These are phyloP conservation scores for Taxillus chinensis DNA, from an alignment of 164 flowering plant species.

Conservation along the genomic window DNA sequence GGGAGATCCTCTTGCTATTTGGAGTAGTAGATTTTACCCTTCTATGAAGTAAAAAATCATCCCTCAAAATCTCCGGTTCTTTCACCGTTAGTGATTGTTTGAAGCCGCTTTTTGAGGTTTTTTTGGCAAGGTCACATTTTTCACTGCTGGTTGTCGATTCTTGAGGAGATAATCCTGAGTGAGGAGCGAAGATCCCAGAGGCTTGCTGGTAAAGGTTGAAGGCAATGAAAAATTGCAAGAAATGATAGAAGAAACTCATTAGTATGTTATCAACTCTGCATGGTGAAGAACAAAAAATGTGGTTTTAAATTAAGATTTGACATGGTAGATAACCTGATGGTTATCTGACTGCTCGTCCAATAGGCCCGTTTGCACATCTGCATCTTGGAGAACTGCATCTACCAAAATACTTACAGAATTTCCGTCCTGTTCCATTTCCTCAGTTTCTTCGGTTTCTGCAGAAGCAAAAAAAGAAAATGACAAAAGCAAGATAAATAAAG, in stretches of 20 bases:
- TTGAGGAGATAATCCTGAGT: conserved; percentile 9
- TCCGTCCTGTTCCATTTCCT: conserved; percentile 7
- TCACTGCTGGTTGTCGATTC: conserved; percentile 1
- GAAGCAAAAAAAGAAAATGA: background rate
- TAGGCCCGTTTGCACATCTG: too few relatives aligned
- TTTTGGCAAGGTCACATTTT: conserved; percentile 5
- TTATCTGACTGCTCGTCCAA: conserved; percentile 8
- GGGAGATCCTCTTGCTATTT: conserved; percentile 21
- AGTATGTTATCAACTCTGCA: too few relatives aligned
- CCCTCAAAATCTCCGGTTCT: conserved; percentile 7
- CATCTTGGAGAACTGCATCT: conserved; percentile 4
- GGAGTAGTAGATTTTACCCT: conserved; percentile 17
- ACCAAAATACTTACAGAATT: background rate
- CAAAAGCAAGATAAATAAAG: background rate
- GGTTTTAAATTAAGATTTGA: background rate
- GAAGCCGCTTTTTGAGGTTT: conserved; percentile 2
- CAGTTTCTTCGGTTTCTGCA: conserved; percentile 12
- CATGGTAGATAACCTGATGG: conserved; percentile 11
- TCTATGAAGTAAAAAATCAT: background rate
- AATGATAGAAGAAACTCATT: too few relatives aligned
- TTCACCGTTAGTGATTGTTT: conserved; percentile 9
- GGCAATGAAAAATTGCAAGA: too few relatives aligned
- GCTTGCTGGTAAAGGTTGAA: conserved; percentile 9
- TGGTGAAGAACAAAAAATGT: too few relatives aligned
- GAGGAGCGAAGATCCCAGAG: conserved; percentile 4